Conservation (phyloP, 2,329 filamentous ascomycete genomes). For the Ophiostoma quercus region DNA sequence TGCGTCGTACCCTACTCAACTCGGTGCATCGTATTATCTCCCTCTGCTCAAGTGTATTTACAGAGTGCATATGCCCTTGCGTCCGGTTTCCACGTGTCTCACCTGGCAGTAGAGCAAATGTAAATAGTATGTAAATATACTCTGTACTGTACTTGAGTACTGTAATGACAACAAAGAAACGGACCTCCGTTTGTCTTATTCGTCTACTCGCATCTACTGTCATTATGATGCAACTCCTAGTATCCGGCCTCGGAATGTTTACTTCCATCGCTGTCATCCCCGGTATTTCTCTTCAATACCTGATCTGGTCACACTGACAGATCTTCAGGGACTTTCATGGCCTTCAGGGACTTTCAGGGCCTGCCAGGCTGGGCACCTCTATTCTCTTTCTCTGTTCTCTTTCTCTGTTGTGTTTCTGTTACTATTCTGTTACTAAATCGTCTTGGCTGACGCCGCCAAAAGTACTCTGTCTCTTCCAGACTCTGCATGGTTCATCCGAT, state of each 20-base stretch:
- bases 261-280: neutral
- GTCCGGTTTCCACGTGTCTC: slow-evolving; percentile 6
- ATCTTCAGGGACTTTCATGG: too few relatives aligned
- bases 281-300: too few relatives aligned
- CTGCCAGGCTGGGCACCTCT: neutral
- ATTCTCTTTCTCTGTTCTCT: too few relatives aligned
- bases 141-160: too few relatives aligned
- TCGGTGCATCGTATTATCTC: neutral
- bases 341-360: neutral
- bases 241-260: neutral
- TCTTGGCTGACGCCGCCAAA: too few relatives aligned
- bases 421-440: neutral
- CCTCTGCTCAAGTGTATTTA: neutral
- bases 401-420: too few relatives aligned
- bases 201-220: neutral
- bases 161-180: neutral
- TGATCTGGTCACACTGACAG: too few relatives aligned
- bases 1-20: neutral
- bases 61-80: neutral
- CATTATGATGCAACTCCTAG: neutral
- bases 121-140: neutral
- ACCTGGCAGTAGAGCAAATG: neutral
- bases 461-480: too few relatives aligned
- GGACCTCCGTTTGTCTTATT: neutral
- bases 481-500: too few relatives aligned